Conservation (phyloP, 352 stramenopile species). For the Pseudoperonospora humuli region DNA sequence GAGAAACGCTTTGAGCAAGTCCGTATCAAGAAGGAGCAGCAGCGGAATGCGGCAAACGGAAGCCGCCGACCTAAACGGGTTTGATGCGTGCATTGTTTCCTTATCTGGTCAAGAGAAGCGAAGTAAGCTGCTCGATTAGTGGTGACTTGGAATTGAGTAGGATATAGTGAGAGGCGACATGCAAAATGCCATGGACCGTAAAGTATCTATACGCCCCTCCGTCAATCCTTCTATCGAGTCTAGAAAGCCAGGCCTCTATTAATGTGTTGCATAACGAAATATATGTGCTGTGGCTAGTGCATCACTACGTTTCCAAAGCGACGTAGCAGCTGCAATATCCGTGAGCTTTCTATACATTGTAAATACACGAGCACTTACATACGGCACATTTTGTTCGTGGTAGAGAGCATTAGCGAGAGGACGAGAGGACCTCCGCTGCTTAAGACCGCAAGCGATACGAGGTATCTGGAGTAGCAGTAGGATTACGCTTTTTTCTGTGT, state of each 20-base stretch:
- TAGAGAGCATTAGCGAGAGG: too few relatives aligned
- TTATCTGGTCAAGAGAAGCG: constrained; percentile 10
- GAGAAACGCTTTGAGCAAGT: constrained; percentile 76
- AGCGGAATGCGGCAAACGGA: constrained; percentile 16
- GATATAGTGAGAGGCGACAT: constrained; percentile 17
- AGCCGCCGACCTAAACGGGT: constrained; percentile 22
- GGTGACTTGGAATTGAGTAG: constrained; percentile 5
- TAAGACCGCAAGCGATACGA: too few relatives aligned
- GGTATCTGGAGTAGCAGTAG: too few relatives aligned
- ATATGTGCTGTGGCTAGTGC: constrained; percentile 32
- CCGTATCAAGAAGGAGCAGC: constrained; percentile 54
- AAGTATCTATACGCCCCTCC: constrained; percentile 30
- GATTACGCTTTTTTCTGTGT: too few relatives aligned
- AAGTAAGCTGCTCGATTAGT: constrained; percentile 15
- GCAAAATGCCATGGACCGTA: constrained; percentile 22
- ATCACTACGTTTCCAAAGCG: too few relatives aligned
- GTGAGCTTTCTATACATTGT: too few relatives aligned
- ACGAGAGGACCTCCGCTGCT: too few relatives aligned
- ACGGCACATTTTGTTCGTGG: too few relatives aligned
- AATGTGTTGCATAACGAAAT: constrained; percentile 36
- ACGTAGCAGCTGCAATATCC: too few relatives aligned
- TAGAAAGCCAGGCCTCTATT: constrained; percentile 12
- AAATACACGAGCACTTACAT: too few relatives aligned
- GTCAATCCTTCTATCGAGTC: neutral
- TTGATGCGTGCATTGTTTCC: constrained; percentile 4